Base-by-base conservation (phyloP, 352 stramenopile genomes). In the Phytophthora podocarpi region DNA sequence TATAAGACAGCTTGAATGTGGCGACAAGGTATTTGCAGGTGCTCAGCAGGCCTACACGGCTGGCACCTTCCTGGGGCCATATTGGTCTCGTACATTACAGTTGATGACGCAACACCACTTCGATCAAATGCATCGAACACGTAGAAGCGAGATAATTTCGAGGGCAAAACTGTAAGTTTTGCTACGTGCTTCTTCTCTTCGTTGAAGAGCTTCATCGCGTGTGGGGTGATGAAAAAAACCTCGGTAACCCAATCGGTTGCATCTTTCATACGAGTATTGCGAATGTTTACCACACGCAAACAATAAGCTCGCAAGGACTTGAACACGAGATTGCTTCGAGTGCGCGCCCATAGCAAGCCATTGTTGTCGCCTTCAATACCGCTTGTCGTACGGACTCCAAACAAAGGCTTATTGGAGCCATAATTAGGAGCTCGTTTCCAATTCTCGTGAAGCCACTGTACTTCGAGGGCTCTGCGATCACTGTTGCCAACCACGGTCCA, bases 1-100 rank as follows among this genome's bases (percentile, higher is more conserved):
- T 42, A 24, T 42, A 45, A 45, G 13, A 45, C 37, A 5, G 37
- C 37, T 45, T 45, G 37, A 23, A 45, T 45, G 37, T 45, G 37
- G 4, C 7, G n/a, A 28, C 37, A 45, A 2, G 37, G 37, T 4
- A 45, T 45, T 26, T 23, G 37, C 16, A 45, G 27, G 2, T 28
- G 37, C 9, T 45, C 10, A 26, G 18, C 16, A 12, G 18, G 2
- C 3, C n/a, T 28, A 26, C 20, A 45, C 7, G 16, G 16, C 10
- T 1, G 4, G 18, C 37, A 45, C 9, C 5, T 27, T 28, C 18
- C 18, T 1, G 16, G 10, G 1, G 15, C 6, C 37, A 45, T 27
- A 15, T 45, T 45, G 6, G 18, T 28, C 7, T 45, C 37, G 18
- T 45, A 28, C n/a, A 45, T 5, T 3, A 28, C 16, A 45, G 4